Conservation (phyloP, 2,329 filamentous ascomycete species). For the Phyllosticta capitalensis region DNA sequence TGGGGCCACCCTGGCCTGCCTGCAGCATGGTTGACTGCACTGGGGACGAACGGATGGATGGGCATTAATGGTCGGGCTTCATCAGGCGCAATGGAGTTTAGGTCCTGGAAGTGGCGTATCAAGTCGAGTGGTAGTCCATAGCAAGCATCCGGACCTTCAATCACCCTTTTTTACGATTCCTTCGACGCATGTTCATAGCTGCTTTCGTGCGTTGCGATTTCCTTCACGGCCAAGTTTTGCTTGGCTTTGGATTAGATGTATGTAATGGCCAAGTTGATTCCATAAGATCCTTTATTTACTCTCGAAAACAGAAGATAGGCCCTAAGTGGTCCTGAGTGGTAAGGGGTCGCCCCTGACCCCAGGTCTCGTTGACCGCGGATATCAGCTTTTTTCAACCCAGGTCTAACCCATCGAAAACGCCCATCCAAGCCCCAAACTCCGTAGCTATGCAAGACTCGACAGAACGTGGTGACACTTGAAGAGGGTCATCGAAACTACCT, state of each 20-base stretch:
- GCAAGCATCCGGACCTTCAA: background rate
- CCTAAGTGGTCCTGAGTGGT: background rate
- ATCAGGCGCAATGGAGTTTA: background rate
- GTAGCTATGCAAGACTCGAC: constrained; percentile 11
- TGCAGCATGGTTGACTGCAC: background rate
- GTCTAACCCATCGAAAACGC: background rate
- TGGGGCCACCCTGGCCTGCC: background rate
- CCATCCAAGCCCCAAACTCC: constrained; percentile 8
- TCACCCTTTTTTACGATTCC: background rate
- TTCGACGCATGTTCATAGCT: background rate
- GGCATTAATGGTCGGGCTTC: background rate
- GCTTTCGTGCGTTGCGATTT: background rate
- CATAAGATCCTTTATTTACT: background rate
- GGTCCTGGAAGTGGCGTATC: background rate
- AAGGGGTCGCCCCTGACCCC: background rate
- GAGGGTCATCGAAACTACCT: background rate
- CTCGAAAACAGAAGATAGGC: background rate
- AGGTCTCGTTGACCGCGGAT: background rate
- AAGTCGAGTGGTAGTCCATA: background rate
- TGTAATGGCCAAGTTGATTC: background rate
- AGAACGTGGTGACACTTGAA: background rate
- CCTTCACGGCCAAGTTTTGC: background rate
- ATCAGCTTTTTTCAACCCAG: background rate
- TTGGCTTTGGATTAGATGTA: background rate
- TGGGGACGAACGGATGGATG: no score